Evolutionary conservation across 2,329 filamentous ascomycete genomes (phyloP).

Genomic region (Iodosphaeria phyllophila): DNA sequence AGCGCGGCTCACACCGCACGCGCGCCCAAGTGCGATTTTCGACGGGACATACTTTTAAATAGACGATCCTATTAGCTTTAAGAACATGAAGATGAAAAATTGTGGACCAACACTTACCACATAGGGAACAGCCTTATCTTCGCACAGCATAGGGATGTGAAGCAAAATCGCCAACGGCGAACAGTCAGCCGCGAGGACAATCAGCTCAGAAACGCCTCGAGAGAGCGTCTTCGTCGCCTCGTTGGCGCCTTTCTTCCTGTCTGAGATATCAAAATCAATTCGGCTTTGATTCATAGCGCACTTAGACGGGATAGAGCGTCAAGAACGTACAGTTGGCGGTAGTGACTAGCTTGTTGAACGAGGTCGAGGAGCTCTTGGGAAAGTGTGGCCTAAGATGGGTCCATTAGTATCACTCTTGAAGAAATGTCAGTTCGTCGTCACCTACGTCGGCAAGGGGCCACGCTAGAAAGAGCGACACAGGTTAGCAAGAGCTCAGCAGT

Average conservation of each 20-base stretch:
- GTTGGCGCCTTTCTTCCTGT: constrained; percentile 41
- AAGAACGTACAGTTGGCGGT: constrained; percentile 40
- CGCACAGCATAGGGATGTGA: constrained; percentile 73
- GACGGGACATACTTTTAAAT: constrained; percentile 40
- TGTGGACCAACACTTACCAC: too few species aligned
- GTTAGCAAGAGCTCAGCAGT: not conserved
- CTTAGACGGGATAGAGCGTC: not conserved
- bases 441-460: constrained; percentile 61
- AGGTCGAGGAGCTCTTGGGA: constrained; percentile 71
- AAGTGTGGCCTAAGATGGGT: too few species aligned
- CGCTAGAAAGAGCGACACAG: constrained; percentile 21
- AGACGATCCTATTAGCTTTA: constrained; percentile 33
- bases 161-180: constrained; percentile 73
- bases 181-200: constrained; percentile 80
- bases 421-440: too few species aligned
- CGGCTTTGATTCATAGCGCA: not conserved
- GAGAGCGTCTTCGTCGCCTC: constrained; percentile 76
- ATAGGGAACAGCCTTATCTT: constrained; percentile 46
- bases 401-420: too few species aligned
- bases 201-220: constrained; percentile 76
- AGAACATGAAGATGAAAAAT: too few species aligned
- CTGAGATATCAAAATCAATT: not conserved
- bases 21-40: constrained; percentile 69
- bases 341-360: constrained; percentile 51
- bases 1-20: constrained; percentile 72